Conservation (phyloP, 2,329 filamentous ascomycete species). For the Helminthosporium solani region DNA sequence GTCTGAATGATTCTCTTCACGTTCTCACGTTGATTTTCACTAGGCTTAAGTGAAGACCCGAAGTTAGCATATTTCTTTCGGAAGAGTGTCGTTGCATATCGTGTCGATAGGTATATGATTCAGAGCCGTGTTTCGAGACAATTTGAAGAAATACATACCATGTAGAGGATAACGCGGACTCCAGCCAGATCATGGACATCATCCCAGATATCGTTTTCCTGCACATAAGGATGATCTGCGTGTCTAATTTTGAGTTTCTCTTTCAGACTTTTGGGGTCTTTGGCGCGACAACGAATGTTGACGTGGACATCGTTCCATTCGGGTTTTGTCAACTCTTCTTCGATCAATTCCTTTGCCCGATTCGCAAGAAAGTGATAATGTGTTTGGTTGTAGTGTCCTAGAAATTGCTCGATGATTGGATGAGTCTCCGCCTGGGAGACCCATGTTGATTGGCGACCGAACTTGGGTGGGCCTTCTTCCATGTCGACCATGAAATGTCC, state of each 20-base stretch:
- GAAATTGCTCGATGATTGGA: conserved; percentile 1
- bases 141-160: not conserved
- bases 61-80: not conserved
- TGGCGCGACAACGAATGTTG: conserved; percentile 6
- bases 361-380: conserved; percentile 4
- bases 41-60: not conserved
- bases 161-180: conserved; percentile 11
- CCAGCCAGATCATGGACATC: conserved; percentile 14
- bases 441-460: conserved; percentile 2
- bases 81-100: not conserved
- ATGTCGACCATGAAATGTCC: not conserved
- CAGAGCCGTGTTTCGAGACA: not conserved
- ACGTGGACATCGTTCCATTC: conserved; percentile 4
- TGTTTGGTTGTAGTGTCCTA: conserved; percentile 1
- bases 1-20: conserved; percentile 1
- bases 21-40: conserved; percentile 4
- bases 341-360: conserved; percentile 2
- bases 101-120: not conserved
- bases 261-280: conserved; percentile 2
- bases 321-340: conserved; percentile 1
- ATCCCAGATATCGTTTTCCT: conserved; percentile 2
- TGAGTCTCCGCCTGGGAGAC: not conserved
- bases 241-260: conserved; percentile 9
- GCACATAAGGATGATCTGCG: not conserved
- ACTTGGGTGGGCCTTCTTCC: not conserved